Base-by-base conservation (phyloP, 1,139 yeast species). In the Sugiyamaella neomexicana region DNA sequence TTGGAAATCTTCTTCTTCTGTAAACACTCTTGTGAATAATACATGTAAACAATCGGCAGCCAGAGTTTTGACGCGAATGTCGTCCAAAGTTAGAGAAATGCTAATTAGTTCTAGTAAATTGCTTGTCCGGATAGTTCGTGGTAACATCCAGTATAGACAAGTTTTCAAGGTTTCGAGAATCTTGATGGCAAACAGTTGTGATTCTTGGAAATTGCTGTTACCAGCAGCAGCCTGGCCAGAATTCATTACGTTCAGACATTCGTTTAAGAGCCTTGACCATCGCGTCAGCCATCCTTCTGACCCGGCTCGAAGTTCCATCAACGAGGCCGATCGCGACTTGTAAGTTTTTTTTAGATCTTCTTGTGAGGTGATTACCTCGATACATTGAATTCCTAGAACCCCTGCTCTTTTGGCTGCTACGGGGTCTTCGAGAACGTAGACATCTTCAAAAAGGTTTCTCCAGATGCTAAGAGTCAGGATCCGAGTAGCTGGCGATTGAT, bases 41-140 rank as follows among this genome's bases (percentile, higher is more conserved):
- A 88, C 86, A 68, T 93, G 97, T 60, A 93, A 77, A 65, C 97
- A 89, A 68, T 93, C 99, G 44, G 91, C 83, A 0, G 97, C 91
- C 60, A 91, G 78, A 0, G 90, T 86, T 65, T 89, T 86, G 53
- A 93, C 80, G 59, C 81, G 81, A 44, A 86, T 76, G 59, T 80
- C 81, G 36, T 86, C 38, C 10, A 84, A 68, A 10, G 80, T 75
- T 53, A 91, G 75, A 37, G 91, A 80, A 58, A 78, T 78, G 59
- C 83, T 73, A 27, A 93, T 75, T n/a, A 86, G 80, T 46, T 80
- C 79, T 64, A 90, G 76, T 16, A 89, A 77, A 54, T 87, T 82
- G 55, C 88, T 84, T 52, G 78, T 75, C 46, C 85, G 80, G 54
- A 93, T 79, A 0, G 93, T 82, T 16, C 81, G 75, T 2, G 96